phyloP scores from a whole-genome alignment of 352 stramenopile genomes.

The Phytophthora vignae region DNA sequence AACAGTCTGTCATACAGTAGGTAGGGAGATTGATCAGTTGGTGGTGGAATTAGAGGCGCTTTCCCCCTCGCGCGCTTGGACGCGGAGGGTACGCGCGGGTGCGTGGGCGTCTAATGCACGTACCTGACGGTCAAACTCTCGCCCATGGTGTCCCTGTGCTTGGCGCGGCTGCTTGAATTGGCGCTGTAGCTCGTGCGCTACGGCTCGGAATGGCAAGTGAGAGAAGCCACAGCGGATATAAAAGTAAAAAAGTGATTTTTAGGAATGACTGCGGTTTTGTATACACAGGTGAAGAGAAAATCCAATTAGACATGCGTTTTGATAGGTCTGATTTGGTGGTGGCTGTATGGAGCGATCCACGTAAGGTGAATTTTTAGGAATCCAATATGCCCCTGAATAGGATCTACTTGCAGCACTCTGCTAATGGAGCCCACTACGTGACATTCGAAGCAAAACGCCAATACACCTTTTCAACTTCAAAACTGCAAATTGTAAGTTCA shows the following conservation, averaged over 20 bases:
- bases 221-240: constrained; percentile 15
- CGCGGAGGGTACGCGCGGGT: neutral
- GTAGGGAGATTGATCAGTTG: neutral
- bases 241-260: constrained; percentile 35
- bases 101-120: constrained; percentile 10
- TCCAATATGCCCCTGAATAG: constrained; percentile 7
- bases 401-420: neutral
- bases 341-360: constrained; percentile 1
- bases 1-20: constrained; percentile 54
- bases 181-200: neutral
- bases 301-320: constrained; percentile 20
- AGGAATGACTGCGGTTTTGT: constrained; percentile 27
- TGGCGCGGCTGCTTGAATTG: neutral
- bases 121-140: constrained; percentile 67
- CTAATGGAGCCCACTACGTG: neutral
- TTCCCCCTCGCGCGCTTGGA: neutral
- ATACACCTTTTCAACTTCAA: too few species aligned
- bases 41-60: neutral
- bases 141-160: constrained; percentile 27
- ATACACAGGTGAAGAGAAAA: constrained; percentile 19
- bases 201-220: constrained; percentile 17
- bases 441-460: constrained; percentile 1
- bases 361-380: neutral
- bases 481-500: too few species aligned
- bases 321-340: constrained; percentile 35